Evolutionary conservation across 2,329 filamentous ascomycete genomes (phyloP), one percentile per base, ranked within the genome.

Genomic region (Penicillium sp.): DNA sequence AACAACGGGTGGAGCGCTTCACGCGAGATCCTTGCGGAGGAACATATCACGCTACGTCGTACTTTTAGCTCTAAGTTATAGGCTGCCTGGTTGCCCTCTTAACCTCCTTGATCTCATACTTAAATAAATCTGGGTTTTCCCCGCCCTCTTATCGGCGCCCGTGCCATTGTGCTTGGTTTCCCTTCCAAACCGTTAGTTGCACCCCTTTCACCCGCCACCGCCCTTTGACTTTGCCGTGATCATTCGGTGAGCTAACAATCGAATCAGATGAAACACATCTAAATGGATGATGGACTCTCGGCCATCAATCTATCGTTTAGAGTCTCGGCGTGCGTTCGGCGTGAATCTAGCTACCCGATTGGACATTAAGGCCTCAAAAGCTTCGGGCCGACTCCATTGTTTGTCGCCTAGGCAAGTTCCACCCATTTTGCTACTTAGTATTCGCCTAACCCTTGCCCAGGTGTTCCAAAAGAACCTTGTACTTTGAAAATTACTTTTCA

Each of bases 371-470:
- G 31, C 6, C 13, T 45, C 34, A 29, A 43, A 44, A 34, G 54
- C 52, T 51, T 56, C 48, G 52, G 49, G 34, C 53, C 56, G 43
- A 45, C 29, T 18, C 43, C 42, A 36, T 23, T 36, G 39, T 46
- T 28, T 42, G 28, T 47, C 49, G 18, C 36, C 43, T 38, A 52
- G 49, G 49, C 26, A 34, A 43, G 49, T 52, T 29, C 28, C 29
- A 21, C 16, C 29, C 24, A 21, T 12, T 21, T n/a, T 12, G 16
- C 28, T 31, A 18, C 42, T 45, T 45, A 33, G 34, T 29, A 38
- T 42, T 23, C 28, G 28, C 26, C 51, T 51, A 42, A 49, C 54
- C 33, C 41, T 45, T 34, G 38, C n/a, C 18, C n/a, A 57, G 56
- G 41, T 44, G 36, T 38, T 38, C 49, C 28, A 48, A 49, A 31